Percentiles rank a stretch among this genome's conserved stretches.
Conservation (phyloP, 2,329 filamentous ascomycete genomes). For the Talaromyces marneffei region DNA sequence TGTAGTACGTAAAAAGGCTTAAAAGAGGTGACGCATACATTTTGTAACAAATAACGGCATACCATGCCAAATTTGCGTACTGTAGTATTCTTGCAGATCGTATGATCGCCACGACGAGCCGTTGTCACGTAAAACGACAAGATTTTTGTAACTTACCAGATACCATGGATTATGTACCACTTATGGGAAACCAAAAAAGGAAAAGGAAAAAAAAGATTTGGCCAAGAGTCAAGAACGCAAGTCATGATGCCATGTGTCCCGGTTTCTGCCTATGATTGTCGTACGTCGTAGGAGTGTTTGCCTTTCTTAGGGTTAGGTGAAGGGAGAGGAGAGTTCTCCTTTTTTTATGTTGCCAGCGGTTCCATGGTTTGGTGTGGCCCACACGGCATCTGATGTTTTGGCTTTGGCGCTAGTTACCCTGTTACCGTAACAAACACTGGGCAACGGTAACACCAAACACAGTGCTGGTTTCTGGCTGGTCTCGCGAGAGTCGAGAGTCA, state of each 20-base stretch:
- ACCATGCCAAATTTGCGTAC: background rate
- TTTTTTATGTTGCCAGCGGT: background rate
- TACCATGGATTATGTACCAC: too few species aligned
- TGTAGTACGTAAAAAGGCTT: background rate
- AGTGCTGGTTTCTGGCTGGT: background rate
- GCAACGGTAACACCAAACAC: background rate
- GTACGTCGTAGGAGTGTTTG: background rate
- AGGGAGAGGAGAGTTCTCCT: background rate
- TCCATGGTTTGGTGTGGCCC: slow-evolving; percentile 4
- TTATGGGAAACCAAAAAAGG: background rate
- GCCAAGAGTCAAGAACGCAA: slow-evolving; percentile 1
- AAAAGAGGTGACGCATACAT: background rate
- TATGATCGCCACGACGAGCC: background rate
- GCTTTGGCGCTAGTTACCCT: slow-evolving; percentile 4
- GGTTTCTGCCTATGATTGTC: background rate
- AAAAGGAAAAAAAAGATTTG: background rate
- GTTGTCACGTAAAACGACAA: background rate
- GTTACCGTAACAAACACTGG: slow-evolving; percentile 5
- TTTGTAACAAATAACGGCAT: slow-evolving; percentile 8
- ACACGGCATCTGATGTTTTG: slow-evolving; percentile 8
- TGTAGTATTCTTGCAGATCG: background rate
- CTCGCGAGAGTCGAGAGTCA: background rate
- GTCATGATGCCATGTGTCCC: background rate
- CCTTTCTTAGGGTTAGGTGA: background rate
- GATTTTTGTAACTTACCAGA: too few species aligned